phyloP scores from a whole-genome alignment of 2,329 filamentous ascomycete genomes.

The Aspergillus persii region DNA sequence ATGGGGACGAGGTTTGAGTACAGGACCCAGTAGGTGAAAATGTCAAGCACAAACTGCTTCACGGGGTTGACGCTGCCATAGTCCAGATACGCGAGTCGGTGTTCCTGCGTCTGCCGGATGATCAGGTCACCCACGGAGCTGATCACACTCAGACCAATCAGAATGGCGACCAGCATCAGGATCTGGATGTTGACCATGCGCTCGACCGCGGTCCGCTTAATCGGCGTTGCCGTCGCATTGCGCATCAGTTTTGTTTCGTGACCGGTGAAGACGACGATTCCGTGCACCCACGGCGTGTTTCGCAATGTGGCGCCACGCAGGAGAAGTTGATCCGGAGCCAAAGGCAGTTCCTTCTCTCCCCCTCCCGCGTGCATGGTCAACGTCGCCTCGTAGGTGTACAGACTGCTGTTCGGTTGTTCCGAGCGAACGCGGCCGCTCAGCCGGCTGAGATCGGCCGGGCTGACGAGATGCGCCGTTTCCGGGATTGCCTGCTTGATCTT shows the following conservation, averaged over 20 bases:
- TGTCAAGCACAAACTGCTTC: conserved; percentile 83
- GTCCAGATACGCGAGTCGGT: conserved; percentile 69
- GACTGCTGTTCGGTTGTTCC: conserved; percentile 95
- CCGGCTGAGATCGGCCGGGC: conserved; percentile 78
- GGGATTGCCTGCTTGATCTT: conserved; percentile 98
- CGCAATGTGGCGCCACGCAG: conserved; percentile 89
- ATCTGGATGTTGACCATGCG: conserved; percentile 91
- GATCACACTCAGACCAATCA: conserved; percentile 80
- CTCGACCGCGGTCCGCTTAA: conserved; percentile 96
- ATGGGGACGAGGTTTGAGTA: conserved; percentile 97
- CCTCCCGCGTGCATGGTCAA: conserved; percentile 86
- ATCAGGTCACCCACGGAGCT: conserved; percentile 90
- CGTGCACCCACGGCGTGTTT: conserved; percentile 97
- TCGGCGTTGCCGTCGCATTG: conserved; percentile 93
- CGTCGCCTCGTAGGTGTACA: conserved; percentile 97
- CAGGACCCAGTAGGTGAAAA: conserved; percentile 97
- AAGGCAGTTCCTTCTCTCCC: conserved; percentile 84
- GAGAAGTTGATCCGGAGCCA: conserved; percentile 89
- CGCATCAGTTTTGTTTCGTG: conserved; percentile 99
- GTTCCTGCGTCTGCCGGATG: conserved; percentile 62
- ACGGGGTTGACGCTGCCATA: conserved; percentile 66
- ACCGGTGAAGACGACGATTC: conserved; percentile 92
- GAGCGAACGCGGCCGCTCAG: conserved; percentile 84
- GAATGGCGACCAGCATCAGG: conserved; percentile 79
- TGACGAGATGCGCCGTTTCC: conserved; percentile 85